Base-by-base conservation (phyloP, 2,329 filamentous ascomycete genomes). In the Fusarium cicatricum region DNA sequence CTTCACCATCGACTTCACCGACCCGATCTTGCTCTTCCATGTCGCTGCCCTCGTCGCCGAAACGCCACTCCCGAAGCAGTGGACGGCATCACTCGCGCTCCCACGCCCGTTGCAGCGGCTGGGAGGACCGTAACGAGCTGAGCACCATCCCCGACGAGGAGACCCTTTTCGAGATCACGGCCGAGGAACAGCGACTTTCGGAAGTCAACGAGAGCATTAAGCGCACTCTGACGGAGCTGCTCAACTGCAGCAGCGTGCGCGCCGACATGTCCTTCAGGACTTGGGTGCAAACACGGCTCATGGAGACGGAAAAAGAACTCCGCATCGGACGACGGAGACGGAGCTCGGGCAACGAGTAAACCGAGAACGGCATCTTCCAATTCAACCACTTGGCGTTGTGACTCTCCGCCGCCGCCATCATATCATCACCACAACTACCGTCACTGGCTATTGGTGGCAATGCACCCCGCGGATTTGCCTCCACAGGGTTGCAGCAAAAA, bases 201-300 rank as follows among this genome's bases (percentile, higher is more conserved):
- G 77, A 81, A 58, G 80, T 86, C 71, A 85, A 85, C 71, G 83
- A 86, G 71, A 79, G 81, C 64, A 84, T 87, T 74, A 87, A 87
- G 74, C 79, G 83, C 28, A 81, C 83, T 2, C 69, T 87, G 63
- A 87, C 84, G 6, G 84, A 86, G 70, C 78, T 87, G 12, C 79
- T 87, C 65, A 87, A 86, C 72, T 86, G 82, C 71, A 80, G 83
- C 19, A 74, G 78, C 32, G 82, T 85, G 14, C 81, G 83, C 36
- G 72, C 70, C 39, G 81, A 85, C 55, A 72, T 74, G 23, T 74
- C 77, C 1, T 81, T 84, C 67, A 82, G 84, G 41, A 83, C 78
- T 55, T 86, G 82, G 80, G 82, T 86, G 29, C 84, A 86, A 70
- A 77, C 80, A 16, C 76, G 83, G 12, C 74, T 87, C 21, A 81